Conservation (phyloP, 495 filamentous ascomycete genomes). For the Amniculicola lignicola region DNA sequence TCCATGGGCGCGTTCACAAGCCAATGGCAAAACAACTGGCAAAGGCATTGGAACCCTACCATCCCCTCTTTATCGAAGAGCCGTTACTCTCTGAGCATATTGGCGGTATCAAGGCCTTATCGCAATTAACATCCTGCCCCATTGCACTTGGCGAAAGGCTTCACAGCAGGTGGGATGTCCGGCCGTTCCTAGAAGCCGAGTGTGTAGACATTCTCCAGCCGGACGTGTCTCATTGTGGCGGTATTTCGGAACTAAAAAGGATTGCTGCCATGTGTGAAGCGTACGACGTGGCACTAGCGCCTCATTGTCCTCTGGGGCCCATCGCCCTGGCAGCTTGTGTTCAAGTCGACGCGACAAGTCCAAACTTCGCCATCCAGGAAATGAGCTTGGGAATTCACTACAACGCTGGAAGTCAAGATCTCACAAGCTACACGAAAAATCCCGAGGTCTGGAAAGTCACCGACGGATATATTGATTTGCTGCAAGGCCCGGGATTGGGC, state of each 20-base stretch:
- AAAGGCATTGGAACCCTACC: conserved; percentile 64
- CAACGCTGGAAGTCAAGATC: conserved; percentile 64
- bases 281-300: conserved; percentile 73
- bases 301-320: conserved; percentile 74
- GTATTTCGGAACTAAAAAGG: conserved; percentile 67
- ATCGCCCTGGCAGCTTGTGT: conserved; percentile 72
- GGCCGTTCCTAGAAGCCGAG: conserved; percentile 65
- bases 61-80: conserved; percentile 78
- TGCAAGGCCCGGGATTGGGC: conserved; percentile 63
- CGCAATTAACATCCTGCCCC: conserved; percentile 58
- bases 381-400: conserved; percentile 81
- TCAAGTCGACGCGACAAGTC: conserved; percentile 60
- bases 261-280: conserved; percentile 74
- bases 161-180: conserved; percentile 72
- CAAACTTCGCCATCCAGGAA: conserved; percentile 78
- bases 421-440: conserved; percentile 65
- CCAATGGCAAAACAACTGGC: conserved; percentile 77
- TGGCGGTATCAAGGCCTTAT: conserved; percentile 64
- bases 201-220: conserved; percentile 75
- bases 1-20: conserved; percentile 75
- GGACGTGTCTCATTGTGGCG: conserved; percentile 72
- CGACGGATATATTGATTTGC: conserved; percentile 63
- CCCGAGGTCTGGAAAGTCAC: conserved; percentile 60
- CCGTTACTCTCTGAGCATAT: conserved; percentile 70
- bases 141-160: conserved; percentile 76